Evolutionary conservation across 2,329 filamentous ascomycete species (phyloP), one percentile per base, ranked within the genome.

Genomic region (Xylariaceae sp.): DNA sequence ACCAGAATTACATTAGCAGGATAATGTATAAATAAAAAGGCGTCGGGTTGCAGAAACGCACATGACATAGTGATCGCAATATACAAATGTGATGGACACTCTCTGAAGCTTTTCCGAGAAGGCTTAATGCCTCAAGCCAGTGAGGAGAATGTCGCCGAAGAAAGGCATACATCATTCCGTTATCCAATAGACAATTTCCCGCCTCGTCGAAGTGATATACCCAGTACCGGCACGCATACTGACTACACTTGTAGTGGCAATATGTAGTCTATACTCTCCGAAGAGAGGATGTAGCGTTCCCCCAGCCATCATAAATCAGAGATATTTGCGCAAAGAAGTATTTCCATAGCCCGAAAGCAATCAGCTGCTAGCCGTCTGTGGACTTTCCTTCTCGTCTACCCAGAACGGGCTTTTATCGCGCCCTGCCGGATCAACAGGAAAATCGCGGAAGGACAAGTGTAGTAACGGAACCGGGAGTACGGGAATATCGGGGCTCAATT

Each of bases 221-320:
- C 58, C 51, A 59, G n/a, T 59, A 49, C 31, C 47, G 56, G 39
- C 58, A 57, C 42, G 57, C 54, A 48, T 60, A 60, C 26, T 50
- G 46, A 60, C 26, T 50, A 43, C 9, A 59, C 42, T 57, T 55
- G 49, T 6, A 50, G 51, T n/a, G 12, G 27, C 26, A 60, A 19
- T 9, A 35, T 53, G 2, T 49, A 11, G 26, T 34, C 47, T 29
- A 60, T 53, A 32, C 6, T 51, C 6, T 50, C 31, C 3, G 26
- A 8, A 42, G 49, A 30, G 32, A 56, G 43, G 26, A 41, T 47
- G 19, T 12, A 8, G 55, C 26, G 1, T 8, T 53, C 47, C 7
- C 51, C 56, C 6, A 56, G 58, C 56, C 53, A 54, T 30, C 51
- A 1, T 5, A 54, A 6, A 9, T 11, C 11, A 19, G 51, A 60